phyloP scores from a whole-genome alignment of 331 rosid genomes.

The Pyracantha coccinea region DNA sequence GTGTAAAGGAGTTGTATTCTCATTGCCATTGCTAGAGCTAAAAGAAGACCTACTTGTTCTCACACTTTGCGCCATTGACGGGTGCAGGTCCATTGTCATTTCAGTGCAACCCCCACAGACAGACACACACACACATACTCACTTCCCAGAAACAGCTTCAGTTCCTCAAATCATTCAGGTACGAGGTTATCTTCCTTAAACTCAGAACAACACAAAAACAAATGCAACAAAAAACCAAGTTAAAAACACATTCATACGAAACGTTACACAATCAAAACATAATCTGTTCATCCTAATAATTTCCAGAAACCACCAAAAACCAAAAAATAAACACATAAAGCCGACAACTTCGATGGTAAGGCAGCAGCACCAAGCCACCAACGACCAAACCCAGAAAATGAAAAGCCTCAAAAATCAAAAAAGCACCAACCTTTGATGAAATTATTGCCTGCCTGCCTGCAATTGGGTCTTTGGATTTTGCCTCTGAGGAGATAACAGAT shows the following conservation, averaged over 20 bases:
- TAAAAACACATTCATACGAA: not conserved
- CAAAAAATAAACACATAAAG: not conserved
- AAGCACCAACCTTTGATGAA: not conserved
- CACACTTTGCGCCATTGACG: slow-evolving; percentile 53
- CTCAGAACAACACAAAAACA: not conserved
- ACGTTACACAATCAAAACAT: not conserved
- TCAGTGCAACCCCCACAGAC: not conserved
- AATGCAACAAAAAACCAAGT: not conserved
- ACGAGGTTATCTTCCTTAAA: not conserved
- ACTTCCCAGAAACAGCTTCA: slow-evolving; percentile 6
- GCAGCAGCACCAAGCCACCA: not conserved
- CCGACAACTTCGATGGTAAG: not conserved
- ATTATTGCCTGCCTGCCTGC: slow-evolving; percentile 3
- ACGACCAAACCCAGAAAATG: not conserved
- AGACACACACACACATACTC: not conserved
- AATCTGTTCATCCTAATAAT: not conserved
- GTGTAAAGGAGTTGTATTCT: slow-evolving; percentile 33
- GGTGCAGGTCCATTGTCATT: slow-evolving; percentile 62
- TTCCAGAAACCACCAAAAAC: not conserved
- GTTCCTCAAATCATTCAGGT: not conserved
- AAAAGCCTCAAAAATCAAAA: not conserved
- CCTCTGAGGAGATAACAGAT: not conserved
- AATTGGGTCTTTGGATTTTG: not conserved
- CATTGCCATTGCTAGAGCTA: slow-evolving; percentile 57
- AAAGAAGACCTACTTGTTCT: slow-evolving; percentile 57